Conservation (phyloP, 257 asterid species). For the Thymus quinquecostatus region DNA sequence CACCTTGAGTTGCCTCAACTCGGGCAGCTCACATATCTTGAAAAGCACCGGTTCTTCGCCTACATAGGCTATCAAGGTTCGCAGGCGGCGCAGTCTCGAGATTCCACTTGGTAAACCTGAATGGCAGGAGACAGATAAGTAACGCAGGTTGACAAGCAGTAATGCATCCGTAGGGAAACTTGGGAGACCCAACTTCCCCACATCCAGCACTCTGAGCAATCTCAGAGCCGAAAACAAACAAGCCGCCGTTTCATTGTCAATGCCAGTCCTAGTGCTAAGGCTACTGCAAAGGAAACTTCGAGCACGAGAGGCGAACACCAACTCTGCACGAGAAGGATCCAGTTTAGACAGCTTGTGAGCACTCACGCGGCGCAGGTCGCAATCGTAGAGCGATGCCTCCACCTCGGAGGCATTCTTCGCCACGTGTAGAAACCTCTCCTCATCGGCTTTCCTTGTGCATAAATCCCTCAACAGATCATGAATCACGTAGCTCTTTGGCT, state of each 20-base stretch:
- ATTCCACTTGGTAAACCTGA: neutral
- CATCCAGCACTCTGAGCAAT: slow-evolving; percentile 25
- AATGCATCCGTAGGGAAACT: slow-evolving; percentile 13
- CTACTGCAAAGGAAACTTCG: neutral
- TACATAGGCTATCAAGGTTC: neutral
- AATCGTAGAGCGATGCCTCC: neutral
- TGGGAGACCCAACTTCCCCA: neutral
- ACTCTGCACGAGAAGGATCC: no score
- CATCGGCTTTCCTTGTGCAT: slow-evolving; percentile 10
- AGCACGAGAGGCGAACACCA: no score
- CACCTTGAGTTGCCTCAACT: neutral
- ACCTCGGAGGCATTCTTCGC: neutral
- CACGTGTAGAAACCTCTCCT: slow-evolving; percentile 7
- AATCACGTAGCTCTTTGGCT: slow-evolving; percentile 11
- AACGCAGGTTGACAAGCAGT: neutral
- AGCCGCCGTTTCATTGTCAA: no score
- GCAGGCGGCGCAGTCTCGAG: neutral
- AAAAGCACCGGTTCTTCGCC: neutral
- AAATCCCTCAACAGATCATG: slow-evolving; percentile 31
- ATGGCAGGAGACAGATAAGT: neutral
- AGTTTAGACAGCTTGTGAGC: neutral
- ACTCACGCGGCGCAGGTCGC: slow-evolving; percentile 3
- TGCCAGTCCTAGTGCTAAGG: no score
- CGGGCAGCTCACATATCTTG: neutral
- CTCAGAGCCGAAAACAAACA: neutral